A percentile compares a stretch with the other conserved stretches of the same genome.
Evolutionary conservation across 768 basidiomycete species (phyloP).

Genomic region (Suillus spraguei): DNA sequence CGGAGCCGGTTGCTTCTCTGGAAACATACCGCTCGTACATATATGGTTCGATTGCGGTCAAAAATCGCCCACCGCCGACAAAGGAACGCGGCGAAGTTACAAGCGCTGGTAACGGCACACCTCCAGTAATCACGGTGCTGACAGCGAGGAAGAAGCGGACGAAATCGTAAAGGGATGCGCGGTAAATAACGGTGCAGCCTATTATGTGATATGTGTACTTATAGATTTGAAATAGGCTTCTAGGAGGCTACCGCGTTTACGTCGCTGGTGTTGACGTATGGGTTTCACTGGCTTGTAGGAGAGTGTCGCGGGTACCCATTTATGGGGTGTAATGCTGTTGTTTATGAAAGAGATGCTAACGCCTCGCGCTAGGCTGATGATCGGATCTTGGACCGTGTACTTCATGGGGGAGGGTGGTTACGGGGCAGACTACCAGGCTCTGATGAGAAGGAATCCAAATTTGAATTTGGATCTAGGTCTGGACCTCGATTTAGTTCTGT

Average conservation of each 20-base stretch:
- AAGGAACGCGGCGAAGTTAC: constrained; percentile 19
- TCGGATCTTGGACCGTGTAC: neutral
- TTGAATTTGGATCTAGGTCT: neutral
- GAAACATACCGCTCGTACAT: constrained; percentile 64
- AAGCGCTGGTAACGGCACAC: constrained; percentile 17
- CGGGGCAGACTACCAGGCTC: neutral
- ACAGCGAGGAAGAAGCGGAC: constrained; percentile 57
- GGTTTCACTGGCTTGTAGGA: neutral
- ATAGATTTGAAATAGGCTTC: constrained; percentile 10
- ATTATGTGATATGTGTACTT: constrained; percentile 10
- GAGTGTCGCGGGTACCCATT: constrained; percentile 9
- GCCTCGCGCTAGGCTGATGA: neutral
- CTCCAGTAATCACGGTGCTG: constrained; percentile 54
- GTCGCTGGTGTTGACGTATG: constrained; percentile 11
- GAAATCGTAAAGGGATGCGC: constrained; percentile 21
- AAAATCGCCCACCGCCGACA: constrained; percentile 43
- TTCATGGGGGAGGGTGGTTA: constrained; percentile 2
- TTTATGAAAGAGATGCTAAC: neutral
- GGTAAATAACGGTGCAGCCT: constrained; percentile 13
- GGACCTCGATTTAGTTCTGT: neutral
- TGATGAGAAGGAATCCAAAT: neutral
- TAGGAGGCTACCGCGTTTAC: constrained; percentile 20
- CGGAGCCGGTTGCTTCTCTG: constrained; percentile 62
- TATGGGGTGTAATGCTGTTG: neutral
- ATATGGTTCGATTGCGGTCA: constrained; percentile 57